Conservation (phyloP, 352 stramenopile genomes). For the Aphanomyces astaci region DNA sequence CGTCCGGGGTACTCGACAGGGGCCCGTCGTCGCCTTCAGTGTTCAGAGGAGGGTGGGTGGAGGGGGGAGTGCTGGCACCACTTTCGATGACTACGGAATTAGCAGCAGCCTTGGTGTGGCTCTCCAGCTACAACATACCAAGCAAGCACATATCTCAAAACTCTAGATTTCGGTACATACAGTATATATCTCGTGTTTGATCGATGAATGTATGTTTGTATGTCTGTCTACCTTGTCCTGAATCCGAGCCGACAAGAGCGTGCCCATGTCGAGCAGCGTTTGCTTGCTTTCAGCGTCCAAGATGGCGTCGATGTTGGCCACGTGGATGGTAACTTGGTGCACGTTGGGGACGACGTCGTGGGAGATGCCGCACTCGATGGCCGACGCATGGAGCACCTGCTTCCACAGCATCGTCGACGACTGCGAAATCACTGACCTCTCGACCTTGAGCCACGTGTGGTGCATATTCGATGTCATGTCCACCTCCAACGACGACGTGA, state of each 20-base stretch:
- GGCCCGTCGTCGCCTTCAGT: too few species aligned
- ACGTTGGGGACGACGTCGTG: constrained; percentile 1
- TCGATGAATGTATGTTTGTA: too few species aligned
- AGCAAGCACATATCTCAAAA: too few species aligned
- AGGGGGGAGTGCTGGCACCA: too few species aligned
- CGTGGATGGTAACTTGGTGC: constrained; percentile 13
- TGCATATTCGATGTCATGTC: constrained; percentile 7
- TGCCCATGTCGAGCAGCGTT: constrained; percentile 8
- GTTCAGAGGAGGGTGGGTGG: too few species aligned
- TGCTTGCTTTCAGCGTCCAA: constrained; percentile 19
- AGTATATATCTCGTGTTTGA: too few species aligned
- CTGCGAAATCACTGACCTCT: not conserved
- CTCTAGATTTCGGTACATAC: too few species aligned
- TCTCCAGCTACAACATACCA: not conserved
- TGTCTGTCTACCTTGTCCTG: constrained; percentile 20
- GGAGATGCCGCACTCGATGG: not conserved
- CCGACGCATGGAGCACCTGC: constrained; percentile 6
- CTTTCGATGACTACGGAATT: too few species aligned
- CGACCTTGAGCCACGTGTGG: constrained; percentile 16
- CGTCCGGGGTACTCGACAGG: too few species aligned
- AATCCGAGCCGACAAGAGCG: not conserved
- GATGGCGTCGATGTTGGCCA: constrained; percentile 2
- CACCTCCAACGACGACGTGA: constrained; percentile 21
- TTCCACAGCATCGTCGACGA: constrained; percentile 8
- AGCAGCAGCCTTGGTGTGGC: not conserved